These are phyloP conservation scores for Dinochytrium kinnereticum DNA, from an alignment of 371 early-diverging fungal species.

Conservation along the genomic window DNA sequence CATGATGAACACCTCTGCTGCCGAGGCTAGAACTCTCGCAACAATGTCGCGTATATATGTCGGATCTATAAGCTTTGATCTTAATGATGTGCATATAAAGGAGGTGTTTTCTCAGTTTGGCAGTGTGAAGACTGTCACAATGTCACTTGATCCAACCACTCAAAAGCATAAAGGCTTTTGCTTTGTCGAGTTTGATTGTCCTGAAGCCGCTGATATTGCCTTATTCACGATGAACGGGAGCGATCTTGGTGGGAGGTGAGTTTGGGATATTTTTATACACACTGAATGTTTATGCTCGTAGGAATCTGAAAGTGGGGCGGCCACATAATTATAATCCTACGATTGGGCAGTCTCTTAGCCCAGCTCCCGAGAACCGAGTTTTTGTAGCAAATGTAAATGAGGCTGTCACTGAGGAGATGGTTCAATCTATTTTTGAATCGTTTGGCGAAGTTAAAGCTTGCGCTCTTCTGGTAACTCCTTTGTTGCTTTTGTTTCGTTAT, in stretches of 20 bases:
- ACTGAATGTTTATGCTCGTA: conserved; percentile 14
- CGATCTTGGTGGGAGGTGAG: conserved; percentile 66
- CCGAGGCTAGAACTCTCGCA: conserved; percentile 59
- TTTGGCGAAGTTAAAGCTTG: conserved; percentile 74
- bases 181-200: conserved; percentile 84
- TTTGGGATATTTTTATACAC: no score
- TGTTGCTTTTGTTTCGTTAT: background rate
- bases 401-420: conserved; percentile 68
- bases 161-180: conserved; percentile 82
- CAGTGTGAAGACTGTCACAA: conserved; percentile 68
- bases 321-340: conserved; percentile 66
- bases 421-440: conserved; percentile 72
- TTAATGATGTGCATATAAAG: conserved; percentile 73
- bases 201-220: conserved; percentile 79
- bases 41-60: conserved; percentile 79
- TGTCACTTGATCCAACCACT: conserved; percentile 73
- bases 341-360: conserved; percentile 50
- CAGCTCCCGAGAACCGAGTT: conserved; percentile 62
- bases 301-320: conserved; percentile 66
- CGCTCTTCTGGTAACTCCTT: conserved; percentile 60
- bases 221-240: conserved; percentile 68
- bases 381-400: conserved; percentile 81
- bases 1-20: background rate
- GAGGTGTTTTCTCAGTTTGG: conserved; percentile 79
- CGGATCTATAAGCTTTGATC: conserved; percentile 80